These are phyloP conservation scores for Polychytrium aggregatum DNA, from an alignment of 192 early-diverging fungal species.

Conservation along the genomic window DNA sequence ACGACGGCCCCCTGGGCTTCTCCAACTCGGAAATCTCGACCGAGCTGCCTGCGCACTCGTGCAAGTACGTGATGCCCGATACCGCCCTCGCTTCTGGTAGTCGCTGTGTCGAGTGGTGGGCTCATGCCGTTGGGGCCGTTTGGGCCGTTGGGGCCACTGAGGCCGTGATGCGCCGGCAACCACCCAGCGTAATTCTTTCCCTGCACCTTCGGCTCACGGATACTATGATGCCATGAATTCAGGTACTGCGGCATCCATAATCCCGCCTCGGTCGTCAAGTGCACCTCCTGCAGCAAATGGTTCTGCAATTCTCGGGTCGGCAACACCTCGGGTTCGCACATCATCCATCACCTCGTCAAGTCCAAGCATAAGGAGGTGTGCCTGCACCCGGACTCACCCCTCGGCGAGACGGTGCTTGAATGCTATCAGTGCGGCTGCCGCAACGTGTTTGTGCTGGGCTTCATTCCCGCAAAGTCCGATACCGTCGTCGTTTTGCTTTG, in stretches of 20 bases:
- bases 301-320: slow-evolving; percentile 88
- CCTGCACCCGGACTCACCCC: slow-evolving; percentile 82
- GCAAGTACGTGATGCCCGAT: no score
- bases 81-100: no score
- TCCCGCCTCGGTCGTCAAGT: slow-evolving; percentile 78
- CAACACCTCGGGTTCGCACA: slow-evolving; percentile 84
- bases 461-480: slow-evolving; percentile 96
- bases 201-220: no score
- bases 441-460: slow-evolving; percentile 94
- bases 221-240: no score
- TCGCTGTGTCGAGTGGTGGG: no score
- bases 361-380: slow-evolving; percentile 91
- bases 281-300: slow-evolving; percentile 86
- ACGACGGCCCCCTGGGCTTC: no score
- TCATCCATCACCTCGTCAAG: slow-evolving; percentile 86
- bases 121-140: no score
- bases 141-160: no score
- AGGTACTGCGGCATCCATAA: slow-evolving; percentile 93
- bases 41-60: slow-evolving; percentile 71
- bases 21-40: slow-evolving; percentile 5
- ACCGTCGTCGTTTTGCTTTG: slow-evolving; percentile 96
- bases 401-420: slow-evolving; percentile 90
- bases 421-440: slow-evolving; percentile 95
- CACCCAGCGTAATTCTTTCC: no score
- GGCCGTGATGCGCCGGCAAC: no score